These are phyloP conservation scores for Blastobotrys capitulatus DNA, from an alignment of 1,139 yeast genomes.

Conservation along the genomic window DNA sequence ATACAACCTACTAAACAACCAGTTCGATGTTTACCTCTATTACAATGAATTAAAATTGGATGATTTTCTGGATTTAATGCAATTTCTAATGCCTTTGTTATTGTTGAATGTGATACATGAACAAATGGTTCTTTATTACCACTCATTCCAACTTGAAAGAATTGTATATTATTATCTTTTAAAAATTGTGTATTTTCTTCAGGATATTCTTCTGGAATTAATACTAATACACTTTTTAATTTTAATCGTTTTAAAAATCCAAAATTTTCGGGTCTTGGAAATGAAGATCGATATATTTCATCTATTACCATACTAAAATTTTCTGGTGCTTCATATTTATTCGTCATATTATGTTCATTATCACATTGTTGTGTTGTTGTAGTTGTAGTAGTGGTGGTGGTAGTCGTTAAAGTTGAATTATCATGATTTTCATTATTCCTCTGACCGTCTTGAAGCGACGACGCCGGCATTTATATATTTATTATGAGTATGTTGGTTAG, in stretches of 20 bases:
- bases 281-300: constrained; percentile 77
- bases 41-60: constrained; percentile 89
- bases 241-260: constrained; percentile 55
- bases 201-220: constrained; percentile 92
- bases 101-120: constrained; percentile 58
- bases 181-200: constrained; percentile 63
- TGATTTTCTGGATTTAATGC: constrained; percentile 81
- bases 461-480: too few species aligned
- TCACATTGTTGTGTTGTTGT: not conserved
- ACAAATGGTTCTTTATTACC: constrained; percentile 61
- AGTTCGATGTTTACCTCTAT: constrained; percentile 93
- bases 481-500: too few species aligned
- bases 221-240: constrained; percentile 70
- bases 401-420: not conserved
- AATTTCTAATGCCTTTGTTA: constrained; percentile 76
- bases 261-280: constrained; percentile 82
- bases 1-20: constrained; percentile 94
- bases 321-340: constrained; percentile 48
- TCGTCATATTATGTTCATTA: not conserved
- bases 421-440: too few species aligned
- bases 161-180: constrained; percentile 51
- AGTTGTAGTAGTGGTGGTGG: not conserved
- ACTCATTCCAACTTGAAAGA: constrained; percentile 87
- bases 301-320: constrained; percentile 84
- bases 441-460: too few species aligned